These are phyloP conservation scores for Talaromyces rugulosus DNA, from an alignment of 2,329 filamentous ascomycete genomes.

Conservation along the genomic window DNA sequence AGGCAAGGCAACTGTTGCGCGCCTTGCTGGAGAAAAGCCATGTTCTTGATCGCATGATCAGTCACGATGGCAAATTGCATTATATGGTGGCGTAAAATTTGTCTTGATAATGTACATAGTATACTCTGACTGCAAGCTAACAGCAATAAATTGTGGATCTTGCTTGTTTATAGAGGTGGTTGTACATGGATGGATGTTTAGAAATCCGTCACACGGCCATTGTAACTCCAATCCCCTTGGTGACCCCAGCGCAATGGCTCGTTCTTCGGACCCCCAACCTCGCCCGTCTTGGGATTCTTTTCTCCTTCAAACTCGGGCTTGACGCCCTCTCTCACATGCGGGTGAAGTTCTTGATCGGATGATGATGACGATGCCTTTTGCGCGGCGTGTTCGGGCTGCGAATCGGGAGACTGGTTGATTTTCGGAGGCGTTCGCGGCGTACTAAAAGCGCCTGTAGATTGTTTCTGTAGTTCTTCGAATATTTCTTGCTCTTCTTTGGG, in stretches of 20 bases:
- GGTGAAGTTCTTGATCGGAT: constrained; percentile 52
- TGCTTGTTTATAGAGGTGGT: neutral
- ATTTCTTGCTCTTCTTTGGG: constrained; percentile 85
- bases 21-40: constrained; percentile 22
- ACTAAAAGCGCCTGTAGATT: constrained; percentile 72
- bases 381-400: constrained; percentile 17
- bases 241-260: constrained; percentile 87
- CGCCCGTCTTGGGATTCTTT: constrained; percentile 85
- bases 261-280: constrained; percentile 95
- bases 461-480: constrained; percentile 79
- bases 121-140: neutral
- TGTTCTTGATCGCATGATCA: constrained; percentile 3
- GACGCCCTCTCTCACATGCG: constrained; percentile 69
- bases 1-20: constrained; percentile 49
- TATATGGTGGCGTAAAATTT: neutral
- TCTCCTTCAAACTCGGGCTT: constrained; percentile 92
- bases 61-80: neutral
- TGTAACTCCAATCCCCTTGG: constrained; percentile 81
- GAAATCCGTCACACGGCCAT: constrained; percentile 92
- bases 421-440: constrained; percentile 49
- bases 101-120: constrained; percentile 7
- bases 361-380: constrained; percentile 17
- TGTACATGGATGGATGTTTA: constrained; percentile 26
- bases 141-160: neutral
- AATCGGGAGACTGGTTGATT: constrained; percentile 49